Evolutionary conservation across 495 filamentous ascomycete genomes (phyloP).

Genomic region (Aspergillus cavernicola): DNA sequence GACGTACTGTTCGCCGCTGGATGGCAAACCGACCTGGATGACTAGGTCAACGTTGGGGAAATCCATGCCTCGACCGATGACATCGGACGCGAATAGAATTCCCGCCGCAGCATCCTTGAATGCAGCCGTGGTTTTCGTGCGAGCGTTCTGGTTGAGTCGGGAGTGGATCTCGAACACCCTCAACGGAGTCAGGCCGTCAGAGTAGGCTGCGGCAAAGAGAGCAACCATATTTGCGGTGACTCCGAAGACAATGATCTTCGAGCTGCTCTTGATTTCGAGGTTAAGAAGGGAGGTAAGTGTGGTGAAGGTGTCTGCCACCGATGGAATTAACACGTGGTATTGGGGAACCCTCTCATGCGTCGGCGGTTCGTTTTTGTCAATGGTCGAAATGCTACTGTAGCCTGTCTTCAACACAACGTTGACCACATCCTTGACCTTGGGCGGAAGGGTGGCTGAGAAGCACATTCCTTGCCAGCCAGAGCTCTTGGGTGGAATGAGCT

Average conservation of each 20-base stretch:
- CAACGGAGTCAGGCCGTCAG: constrained; percentile 39
- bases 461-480: constrained; percentile 65
- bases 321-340: constrained; percentile 52
- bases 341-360: constrained; percentile 62
- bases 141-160: constrained; percentile 52
- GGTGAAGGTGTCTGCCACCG: constrained; percentile 50
- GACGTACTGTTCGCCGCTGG: constrained; percentile 75
- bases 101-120: constrained; percentile 55
- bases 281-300: constrained; percentile 45
- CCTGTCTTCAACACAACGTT: constrained; percentile 51
- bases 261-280: constrained; percentile 39
- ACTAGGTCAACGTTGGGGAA: constrained; percentile 92
- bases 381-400: constrained; percentile 60
- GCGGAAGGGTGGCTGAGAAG: constrained; percentile 66
- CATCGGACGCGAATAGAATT: constrained; percentile 65
- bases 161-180: constrained; percentile 57
- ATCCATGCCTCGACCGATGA: constrained; percentile 80
- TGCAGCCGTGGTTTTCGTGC: constrained; percentile 54
- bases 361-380: constrained; percentile 55
- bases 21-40: constrained; percentile 74
- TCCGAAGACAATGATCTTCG: constrained; percentile 69
- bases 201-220: constrained; percentile 49
- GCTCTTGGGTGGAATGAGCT: constrained; percentile 53
- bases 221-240: constrained; percentile 62
- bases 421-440: constrained; percentile 59